phyloP scores from a whole-genome alignment of 2,329 filamentous ascomycete species.

The Rhynchosporium graminicola region DNA sequence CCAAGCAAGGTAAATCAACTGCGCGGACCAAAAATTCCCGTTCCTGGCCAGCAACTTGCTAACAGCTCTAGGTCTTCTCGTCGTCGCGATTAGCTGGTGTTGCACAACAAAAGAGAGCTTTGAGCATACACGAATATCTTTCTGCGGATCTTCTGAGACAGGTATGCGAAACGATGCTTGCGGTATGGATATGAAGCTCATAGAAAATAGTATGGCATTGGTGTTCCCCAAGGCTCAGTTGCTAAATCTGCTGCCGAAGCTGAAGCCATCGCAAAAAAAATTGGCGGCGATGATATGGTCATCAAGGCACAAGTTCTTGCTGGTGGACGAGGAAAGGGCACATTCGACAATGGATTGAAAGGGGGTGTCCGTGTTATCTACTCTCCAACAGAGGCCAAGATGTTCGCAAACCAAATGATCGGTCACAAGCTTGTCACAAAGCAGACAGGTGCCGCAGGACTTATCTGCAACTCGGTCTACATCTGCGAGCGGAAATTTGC shows the following conservation, averaged over 20 bases:
- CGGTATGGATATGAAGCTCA: slow-evolving; percentile 33
- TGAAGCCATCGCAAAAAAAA: slow-evolving; percentile 85
- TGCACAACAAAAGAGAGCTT: slow-evolving; percentile 77
- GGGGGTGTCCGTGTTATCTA: slow-evolving; percentile 98
- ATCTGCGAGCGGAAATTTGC: slow-evolving; percentile 99
- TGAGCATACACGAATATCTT: slow-evolving; percentile 98
- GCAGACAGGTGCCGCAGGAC: slow-evolving; percentile 92
- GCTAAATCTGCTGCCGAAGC: slow-evolving; percentile 84
- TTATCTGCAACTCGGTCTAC: slow-evolving; percentile 96
- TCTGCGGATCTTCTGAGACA: slow-evolving; percentile 86
- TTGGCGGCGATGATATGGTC: slow-evolving; percentile 95
- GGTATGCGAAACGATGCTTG: slow-evolving; percentile 45
- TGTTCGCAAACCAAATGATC: slow-evolving; percentile 99
- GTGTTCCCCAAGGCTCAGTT: slow-evolving; percentile 86
- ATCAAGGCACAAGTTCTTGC: slow-evolving; percentile 99
- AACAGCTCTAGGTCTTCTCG: slow-evolving; percentile 46
- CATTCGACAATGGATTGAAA: slow-evolving; percentile 98
- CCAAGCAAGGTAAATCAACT: slow-evolving; percentile 67
- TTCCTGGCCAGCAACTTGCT: slow-evolving; percentile 30
- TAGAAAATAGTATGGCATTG: slow-evolving; percentile 80
- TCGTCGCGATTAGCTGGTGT: slow-evolving; percentile 62
- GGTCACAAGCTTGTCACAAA: slow-evolving; percentile 99
- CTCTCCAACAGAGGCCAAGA: slow-evolving; percentile 92
- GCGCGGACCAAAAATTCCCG: slow-evolving; percentile 11
- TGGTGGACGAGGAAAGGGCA: slow-evolving; percentile 95